A percentile compares a stretch with the other conserved stretches of the same genome.
Evolutionary conservation across 805 yeast species (phyloP).

Genomic region (Kodamaea kaohsiungensis): DNA sequence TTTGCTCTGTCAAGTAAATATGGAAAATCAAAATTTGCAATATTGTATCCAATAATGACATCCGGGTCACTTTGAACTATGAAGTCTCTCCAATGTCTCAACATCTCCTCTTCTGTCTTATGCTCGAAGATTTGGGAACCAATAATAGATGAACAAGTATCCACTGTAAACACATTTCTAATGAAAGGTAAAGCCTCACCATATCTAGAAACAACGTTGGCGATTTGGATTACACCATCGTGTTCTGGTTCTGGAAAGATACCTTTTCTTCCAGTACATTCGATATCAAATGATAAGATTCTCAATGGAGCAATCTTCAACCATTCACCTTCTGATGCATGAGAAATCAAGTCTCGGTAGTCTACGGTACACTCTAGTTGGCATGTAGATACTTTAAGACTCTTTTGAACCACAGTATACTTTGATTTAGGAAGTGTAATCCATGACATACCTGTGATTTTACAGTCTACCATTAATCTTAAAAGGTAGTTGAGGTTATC

Average conservation of each 20-base stretch:
- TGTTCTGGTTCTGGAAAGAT: slow-evolving; percentile 92
- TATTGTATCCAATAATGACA: slow-evolving; percentile 94
- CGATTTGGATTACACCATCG: slow-evolving; percentile 96
- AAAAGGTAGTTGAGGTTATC: slow-evolving; percentile 88
- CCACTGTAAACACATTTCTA: slow-evolving; percentile 90
- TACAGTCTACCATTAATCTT: slow-evolving; percentile 89
- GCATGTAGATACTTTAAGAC: slow-evolving; percentile 63
- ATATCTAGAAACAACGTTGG: slow-evolving; percentile 83
- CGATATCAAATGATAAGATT: slow-evolving; percentile 92
- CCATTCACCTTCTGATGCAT: slow-evolving; percentile 92
- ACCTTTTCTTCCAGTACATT: slow-evolving; percentile 97
- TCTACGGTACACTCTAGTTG: slow-evolving; percentile 81
- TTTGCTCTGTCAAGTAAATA: slow-evolving; percentile 85
- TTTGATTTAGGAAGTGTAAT: slow-evolving; percentile 78
- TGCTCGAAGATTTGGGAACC: slow-evolving; percentile 87
- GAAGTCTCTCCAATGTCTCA: slow-evolving; percentile 84
- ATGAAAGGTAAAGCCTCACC: slow-evolving; percentile 90
- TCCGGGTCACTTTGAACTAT: slow-evolving; percentile 88
- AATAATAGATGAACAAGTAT: slow-evolving; percentile 88
- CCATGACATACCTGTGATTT: slow-evolving; percentile 97
- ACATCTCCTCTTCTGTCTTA: slow-evolving; percentile 77
- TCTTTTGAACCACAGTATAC: slow-evolving; percentile 50
- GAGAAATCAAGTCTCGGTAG: slow-evolving; percentile 70
- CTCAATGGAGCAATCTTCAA: slow-evolving; percentile 90
- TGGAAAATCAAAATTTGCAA: slow-evolving; percentile 93